Evolutionary conservation across 805 yeast species (phyloP).

Genomic region (Candida palmyrensis): DNA sequence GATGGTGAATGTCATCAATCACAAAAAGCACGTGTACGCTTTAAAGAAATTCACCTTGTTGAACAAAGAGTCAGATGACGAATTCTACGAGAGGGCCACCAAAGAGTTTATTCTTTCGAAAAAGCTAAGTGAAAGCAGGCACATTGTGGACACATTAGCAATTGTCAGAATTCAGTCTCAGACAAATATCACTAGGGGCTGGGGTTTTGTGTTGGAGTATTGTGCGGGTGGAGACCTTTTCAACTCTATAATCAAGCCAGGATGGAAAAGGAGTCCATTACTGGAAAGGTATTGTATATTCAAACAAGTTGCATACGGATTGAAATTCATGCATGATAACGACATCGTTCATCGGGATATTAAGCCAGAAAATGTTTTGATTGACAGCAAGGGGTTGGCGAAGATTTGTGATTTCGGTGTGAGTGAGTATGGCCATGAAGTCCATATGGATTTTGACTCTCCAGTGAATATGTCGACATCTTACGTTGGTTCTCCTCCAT

Average conservation of each 20-base stretch:
- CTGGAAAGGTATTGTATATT: conserved; percentile 60
- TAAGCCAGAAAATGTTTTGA: conserved; percentile 67
- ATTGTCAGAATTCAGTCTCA: conserved; percentile 55
- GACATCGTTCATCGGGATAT: conserved; percentile 72
- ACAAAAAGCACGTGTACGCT: conserved; percentile 50
- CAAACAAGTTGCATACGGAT: conserved; percentile 61
- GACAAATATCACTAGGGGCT: conserved; percentile 52
- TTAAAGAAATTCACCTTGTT: conserved; percentile 61
- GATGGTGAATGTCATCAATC: conserved; percentile 26
- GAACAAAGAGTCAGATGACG: conserved; percentile 55
- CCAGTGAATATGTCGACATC: conserved; percentile 36
- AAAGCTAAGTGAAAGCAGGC: conserved; percentile 49
- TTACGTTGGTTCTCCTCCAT: conserved; percentile 77
- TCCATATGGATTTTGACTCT: conserved; percentile 44
- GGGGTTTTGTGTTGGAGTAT: conserved; percentile 71
- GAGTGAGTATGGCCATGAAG: conserved; percentile 56
- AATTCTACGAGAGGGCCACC: conserved; percentile 59
- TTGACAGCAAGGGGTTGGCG: conserved; percentile 56
- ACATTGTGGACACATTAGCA: conserved; percentile 53
- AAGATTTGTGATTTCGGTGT: conserved; percentile 78
- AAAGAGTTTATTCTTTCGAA: conserved; percentile 63
- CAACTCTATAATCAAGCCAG: conserved; percentile 46
- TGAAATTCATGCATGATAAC: conserved; percentile 55
- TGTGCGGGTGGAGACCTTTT: conserved; percentile 62
- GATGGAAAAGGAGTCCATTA: conserved; percentile 52